These are phyloP conservation scores for Zygotorulaspora mrakii DNA, from an alignment of 1,139 yeast species.

Conservation along the genomic window DNA sequence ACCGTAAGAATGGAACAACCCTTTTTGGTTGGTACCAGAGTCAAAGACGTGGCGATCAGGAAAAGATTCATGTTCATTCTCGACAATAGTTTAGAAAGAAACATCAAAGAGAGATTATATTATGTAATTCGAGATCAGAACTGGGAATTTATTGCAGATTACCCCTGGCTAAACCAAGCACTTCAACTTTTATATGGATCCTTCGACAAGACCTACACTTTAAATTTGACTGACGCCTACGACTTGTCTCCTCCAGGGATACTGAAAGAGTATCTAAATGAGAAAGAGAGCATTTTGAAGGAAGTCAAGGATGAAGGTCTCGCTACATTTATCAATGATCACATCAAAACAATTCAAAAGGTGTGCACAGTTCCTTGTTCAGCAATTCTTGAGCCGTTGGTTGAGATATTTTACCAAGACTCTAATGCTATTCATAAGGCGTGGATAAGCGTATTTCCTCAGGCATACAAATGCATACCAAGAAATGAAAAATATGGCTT, in stretches of 20 bases:
- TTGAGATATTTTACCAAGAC: slow-evolving; percentile 79
- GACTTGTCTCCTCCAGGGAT: slow-evolving; percentile 53
- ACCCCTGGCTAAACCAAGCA: slow-evolving; percentile 94
- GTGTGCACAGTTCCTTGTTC: slow-evolving; percentile 50
- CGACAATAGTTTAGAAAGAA: slow-evolving; percentile 74
- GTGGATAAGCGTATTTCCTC: slow-evolving; percentile 83
- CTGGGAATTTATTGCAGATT: slow-evolving; percentile 93
- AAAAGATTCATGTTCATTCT: slow-evolving; percentile 76
- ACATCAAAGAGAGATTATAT: slow-evolving; percentile 72
- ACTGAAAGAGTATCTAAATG: slow-evolving; percentile 41
- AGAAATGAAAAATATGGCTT: slow-evolving; percentile 80
- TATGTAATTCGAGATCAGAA: slow-evolving; percentile 89
- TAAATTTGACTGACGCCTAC: slow-evolving; percentile 50
- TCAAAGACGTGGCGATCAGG: slow-evolving; percentile 72
- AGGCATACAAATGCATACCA: slow-evolving; percentile 68
- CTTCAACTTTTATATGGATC: slow-evolving; percentile 81
- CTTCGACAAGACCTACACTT: slow-evolving; percentile 49
- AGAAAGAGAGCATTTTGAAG: slow-evolving; percentile 11
- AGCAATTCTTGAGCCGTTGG: slow-evolving; percentile 63
- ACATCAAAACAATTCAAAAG: slow-evolving; percentile 48
- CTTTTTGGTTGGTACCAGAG: slow-evolving; percentile 86
- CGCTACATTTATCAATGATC: slow-evolving; percentile 46
- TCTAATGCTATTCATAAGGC: slow-evolving; percentile 76
- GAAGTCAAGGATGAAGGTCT: slow-evolving; percentile 26
- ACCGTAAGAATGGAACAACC: slow-evolving; percentile 97